Percentiles rank a stretch among this genome's conserved stretches.
phyloP scores from a whole-genome alignment of 1,284 basidiomycete genomes.

The Tetrapyrgos nigripes region DNA sequence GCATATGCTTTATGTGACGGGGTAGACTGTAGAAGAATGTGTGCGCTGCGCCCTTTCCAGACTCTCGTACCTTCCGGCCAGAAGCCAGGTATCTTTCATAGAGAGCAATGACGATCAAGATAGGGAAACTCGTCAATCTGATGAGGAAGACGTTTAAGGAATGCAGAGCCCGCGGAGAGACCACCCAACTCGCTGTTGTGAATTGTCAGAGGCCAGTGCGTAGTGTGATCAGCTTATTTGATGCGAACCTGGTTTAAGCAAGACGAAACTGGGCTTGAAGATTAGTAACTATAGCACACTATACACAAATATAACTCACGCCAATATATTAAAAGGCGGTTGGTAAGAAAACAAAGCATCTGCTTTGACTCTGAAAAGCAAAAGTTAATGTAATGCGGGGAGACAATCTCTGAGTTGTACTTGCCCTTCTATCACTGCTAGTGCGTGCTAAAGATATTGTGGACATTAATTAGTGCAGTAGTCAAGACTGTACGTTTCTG shows the following conservation, averaged over 20 bases:
- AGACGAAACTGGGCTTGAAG: not conserved
- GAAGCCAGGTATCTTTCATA: conserved; percentile 79
- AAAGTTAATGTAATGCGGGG: not conserved
- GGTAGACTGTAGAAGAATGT: conserved; percentile 69
- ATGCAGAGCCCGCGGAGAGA: conserved; percentile 79
- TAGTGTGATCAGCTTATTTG: conserved; percentile 30
- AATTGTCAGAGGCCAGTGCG: conserved; percentile 80
- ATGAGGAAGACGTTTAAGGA: conserved; percentile 85
- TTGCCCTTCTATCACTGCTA: conserved; percentile 86
- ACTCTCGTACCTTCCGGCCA: conserved; percentile 54
- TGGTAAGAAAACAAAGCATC: conserved; percentile 93
- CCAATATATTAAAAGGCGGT: conserved; percentile 85
- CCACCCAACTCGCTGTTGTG: conserved; percentile 75
- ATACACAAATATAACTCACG: conserved; percentile 59
- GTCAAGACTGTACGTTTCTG: conserved; percentile 55
- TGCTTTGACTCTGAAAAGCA: conserved; percentile 70
- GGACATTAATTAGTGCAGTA: not conserved
- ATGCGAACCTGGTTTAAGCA: not conserved
- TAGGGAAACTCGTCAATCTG: conserved; percentile 81
- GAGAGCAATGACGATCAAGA: conserved; percentile 76
- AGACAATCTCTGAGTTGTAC: conserved; percentile 21
- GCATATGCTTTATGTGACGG: conserved; percentile 72
- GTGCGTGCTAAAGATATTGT: not conserved
- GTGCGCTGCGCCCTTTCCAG: conserved; percentile 57
- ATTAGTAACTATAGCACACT: not conserved